phyloP scores from a whole-genome alignment of 2,329 filamentous ascomycete genomes.

The Fusarium nelsonii region DNA sequence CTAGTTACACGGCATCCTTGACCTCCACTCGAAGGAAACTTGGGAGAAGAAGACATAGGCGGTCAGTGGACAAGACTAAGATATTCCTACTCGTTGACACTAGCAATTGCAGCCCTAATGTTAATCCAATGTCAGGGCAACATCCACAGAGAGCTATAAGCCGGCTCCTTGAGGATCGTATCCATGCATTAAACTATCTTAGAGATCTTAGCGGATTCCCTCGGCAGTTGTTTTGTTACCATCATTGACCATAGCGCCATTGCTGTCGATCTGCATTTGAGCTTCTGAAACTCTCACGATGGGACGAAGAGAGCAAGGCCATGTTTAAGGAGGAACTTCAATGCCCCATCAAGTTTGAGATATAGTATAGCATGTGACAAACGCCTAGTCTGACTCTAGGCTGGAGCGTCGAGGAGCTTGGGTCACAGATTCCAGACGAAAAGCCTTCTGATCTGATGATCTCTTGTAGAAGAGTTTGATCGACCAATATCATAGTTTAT shows the following conservation, averaged over 20 bases:
- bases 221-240: constrained; percentile 1
- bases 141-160: background rate
- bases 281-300: background rate
- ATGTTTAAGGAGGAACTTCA: background rate
- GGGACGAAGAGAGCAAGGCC: background rate
- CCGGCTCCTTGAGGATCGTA: constrained; percentile 1
- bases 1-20: background rate
- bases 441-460: background rate
- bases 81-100: background rate
- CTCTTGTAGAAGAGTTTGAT: background rate
- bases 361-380: background rate
- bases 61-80: background rate
- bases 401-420: background rate
- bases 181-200: constrained; percentile 1
- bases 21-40: background rate
- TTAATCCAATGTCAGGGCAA: constrained; percentile 5
- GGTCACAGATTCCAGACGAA: background rate
- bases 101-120: background rate
- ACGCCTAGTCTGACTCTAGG: background rate
- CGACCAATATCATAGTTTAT: background rate
- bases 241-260: background rate
- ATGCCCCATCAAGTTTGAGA: constrained; percentile 1
- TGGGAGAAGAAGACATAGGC: background rate
- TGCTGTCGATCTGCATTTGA: background rate
- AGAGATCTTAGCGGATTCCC: background rate